Percentiles rank a stretch among this genome's conserved stretches.
phyloP scores from a whole-genome alignment of 2,329 filamentous ascomycete species.

The Diaporthe citriasiana region DNA sequence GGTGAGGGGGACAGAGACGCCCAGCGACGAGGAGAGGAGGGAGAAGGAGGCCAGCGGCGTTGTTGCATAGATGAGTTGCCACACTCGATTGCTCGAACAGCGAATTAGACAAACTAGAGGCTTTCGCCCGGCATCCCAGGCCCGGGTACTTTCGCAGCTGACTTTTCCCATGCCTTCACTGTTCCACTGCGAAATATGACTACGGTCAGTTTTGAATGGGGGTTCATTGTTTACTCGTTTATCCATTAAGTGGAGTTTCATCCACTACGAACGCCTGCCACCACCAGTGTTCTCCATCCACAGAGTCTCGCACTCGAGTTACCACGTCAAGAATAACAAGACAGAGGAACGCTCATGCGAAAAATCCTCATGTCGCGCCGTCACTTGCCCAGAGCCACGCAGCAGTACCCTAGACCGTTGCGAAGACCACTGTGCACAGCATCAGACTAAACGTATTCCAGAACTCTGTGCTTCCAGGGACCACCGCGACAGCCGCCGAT shows the following conservation, averaged over 20 bases:
- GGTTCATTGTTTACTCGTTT: background rate
- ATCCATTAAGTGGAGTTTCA: background rate
- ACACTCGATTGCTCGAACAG: background rate
- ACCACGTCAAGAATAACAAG: background rate
- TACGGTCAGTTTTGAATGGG: too few species aligned
- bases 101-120: slow-evolving; percentile 31
- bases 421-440: slow-evolving; percentile 5
- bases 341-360: background rate
- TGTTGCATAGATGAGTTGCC: slow-evolving; percentile 50
- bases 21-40: slow-evolving; percentile 53
- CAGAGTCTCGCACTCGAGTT: too few species aligned
- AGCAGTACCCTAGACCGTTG: slow-evolving; percentile 28
- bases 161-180: background rate
- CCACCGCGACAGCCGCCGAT: slow-evolving; percentile 35
- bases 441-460: slow-evolving; percentile 31
- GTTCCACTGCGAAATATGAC: background rate
- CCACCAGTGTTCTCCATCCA: background rate
- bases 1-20: slow-evolving; percentile 53
- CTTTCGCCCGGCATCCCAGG: background rate
- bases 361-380: background rate
- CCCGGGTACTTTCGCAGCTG: background rate
- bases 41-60: slow-evolving; percentile 55
- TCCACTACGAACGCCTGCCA: background rate
- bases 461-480: slow-evolving; percentile 1
- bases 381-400: slow-evolving; percentile 16